Conservation (phyloP, 2,329 filamentous ascomycete genomes). For the Epicoccum nigrum region DNA sequence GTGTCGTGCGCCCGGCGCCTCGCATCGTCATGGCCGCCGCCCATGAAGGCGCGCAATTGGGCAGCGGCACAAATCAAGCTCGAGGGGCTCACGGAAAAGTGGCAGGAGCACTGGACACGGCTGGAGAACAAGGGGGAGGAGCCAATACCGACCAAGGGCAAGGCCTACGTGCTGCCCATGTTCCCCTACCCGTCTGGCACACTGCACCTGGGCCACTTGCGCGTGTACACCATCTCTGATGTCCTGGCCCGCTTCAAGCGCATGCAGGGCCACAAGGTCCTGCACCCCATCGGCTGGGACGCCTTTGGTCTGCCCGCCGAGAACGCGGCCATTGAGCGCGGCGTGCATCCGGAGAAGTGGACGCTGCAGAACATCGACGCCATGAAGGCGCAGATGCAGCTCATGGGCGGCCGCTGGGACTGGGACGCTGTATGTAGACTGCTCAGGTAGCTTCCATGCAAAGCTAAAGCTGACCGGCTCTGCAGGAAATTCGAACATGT, state of each 20-base stretch:
- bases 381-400: constrained; percentile 81
- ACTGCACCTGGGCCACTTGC: constrained; percentile 83
- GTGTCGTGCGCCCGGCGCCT: not conserved
- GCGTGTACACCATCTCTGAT: constrained; percentile 90
- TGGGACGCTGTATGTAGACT: constrained; percentile 70
- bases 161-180: constrained; percentile 81
- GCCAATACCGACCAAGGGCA: constrained; percentile 38
- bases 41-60: constrained; percentile 14
- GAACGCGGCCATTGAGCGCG: constrained; percentile 85
- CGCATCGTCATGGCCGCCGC: constrained; percentile 14
- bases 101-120: constrained; percentile 58
- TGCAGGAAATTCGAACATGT: constrained; percentile 81
- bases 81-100: constrained; percentile 51
- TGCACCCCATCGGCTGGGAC: constrained; percentile 95
- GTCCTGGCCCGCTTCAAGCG: constrained; percentile 77
- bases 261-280: constrained; percentile 74
- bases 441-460: too few species aligned
- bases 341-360: constrained; percentile 78
- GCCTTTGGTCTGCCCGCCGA: constrained; percentile 89
- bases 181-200: constrained; percentile 91
- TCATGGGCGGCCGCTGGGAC: constrained; percentile 83
- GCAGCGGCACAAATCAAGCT: constrained; percentile 16
- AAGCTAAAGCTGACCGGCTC: constrained; percentile 9
- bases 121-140: constrained; percentile 18
- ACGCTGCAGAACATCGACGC: constrained; percentile 78